Conservation (phyloP, 805 yeast genomes). For the Saturnispora galanensis region DNA sequence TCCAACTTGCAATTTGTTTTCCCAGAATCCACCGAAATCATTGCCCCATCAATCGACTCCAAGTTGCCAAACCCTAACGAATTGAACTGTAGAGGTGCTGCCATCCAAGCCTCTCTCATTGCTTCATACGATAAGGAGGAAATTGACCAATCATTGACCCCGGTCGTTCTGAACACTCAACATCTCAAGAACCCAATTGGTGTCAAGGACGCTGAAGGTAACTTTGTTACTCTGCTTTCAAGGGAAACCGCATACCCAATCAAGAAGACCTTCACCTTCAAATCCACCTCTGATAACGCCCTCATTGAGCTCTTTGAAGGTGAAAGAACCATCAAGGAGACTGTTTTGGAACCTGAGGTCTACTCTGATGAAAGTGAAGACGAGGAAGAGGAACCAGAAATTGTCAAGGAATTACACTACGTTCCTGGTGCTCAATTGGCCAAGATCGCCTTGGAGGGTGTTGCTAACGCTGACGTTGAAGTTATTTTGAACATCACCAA, state of each 20-base stretch:
- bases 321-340: constrained; percentile 73
- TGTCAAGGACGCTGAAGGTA: constrained; percentile 60
- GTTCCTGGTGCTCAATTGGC: constrained; percentile 68
- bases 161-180: constrained; percentile 78
- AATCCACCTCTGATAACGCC: constrained; percentile 52
- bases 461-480: constrained; percentile 58
- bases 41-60: constrained; percentile 67
- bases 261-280: constrained; percentile 60
- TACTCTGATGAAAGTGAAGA: constrained; percentile 41
- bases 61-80: constrained; percentile 86
- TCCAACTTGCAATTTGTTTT: constrained; percentile 61
- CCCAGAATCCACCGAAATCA: constrained; percentile 68
- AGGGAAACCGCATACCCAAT: constrained; percentile 88
- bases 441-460: constrained; percentile 65
- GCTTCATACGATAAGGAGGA: constrained; percentile 80
- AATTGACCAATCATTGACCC: constrained; percentile 68
- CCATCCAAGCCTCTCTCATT: constrained; percentile 85
- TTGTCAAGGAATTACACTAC: constrained; percentile 64
- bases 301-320: constrained; percentile 75
- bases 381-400: constrained; percentile 87
- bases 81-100: constrained; percentile 87
- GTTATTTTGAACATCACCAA: constrained; percentile 53
- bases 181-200: constrained; percentile 83
- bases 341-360: constrained; percentile 60
- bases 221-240: constrained; percentile 61